Base-by-base conservation (phyloP, 2,329 filamentous ascomycete species). In the Elsinoe fawcettii region DNA sequence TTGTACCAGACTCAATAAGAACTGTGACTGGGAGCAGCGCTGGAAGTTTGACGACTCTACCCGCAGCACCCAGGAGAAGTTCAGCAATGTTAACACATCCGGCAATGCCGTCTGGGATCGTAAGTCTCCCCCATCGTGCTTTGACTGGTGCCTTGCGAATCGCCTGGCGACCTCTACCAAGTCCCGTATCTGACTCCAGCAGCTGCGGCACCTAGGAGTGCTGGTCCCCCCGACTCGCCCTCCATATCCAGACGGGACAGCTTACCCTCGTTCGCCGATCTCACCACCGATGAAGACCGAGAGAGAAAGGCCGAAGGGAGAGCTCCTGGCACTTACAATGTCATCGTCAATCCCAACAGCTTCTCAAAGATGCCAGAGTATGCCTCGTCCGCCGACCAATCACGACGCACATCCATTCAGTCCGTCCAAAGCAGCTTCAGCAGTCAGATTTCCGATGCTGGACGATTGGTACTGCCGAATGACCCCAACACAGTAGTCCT, bases 1-100 rank as follows among this genome's bases (percentile, higher is more conserved):
- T 71, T 83, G 80, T 66, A 72, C 75, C 27, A 73, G 80, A 56
- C 70, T 83, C 20, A 77, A 79, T 46, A 78, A 81, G 64, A 71
- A 72, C 34, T 83, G 80, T 65, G 80, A 83, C 64, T 83, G 82
- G 68, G 77, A 75, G 58, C 77, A 79, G 14, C 74, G 80, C 47
- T 71, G 73, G 69, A 70, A 69, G 63, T 71, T 70, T 63, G 69
- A 62, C 63, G 68, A 70, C 60, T 66, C 67, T 11, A 70, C 68
- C 0, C 60, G 63, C n/a, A 66, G 58, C 49, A 70, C 67, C 1
- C 63, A 67, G 51, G 59, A 58, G 54, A 69, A 68, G 59, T 66
- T 68, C 46, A 49, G 74, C 47, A 70, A 79, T 62, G 75, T 81
- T 43, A 76, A 73, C 32, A 77, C 71, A 3, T 66, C 69, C n/a